Percentiles rank a stretch among this genome's conserved stretches.
phyloP scores from a whole-genome alignment of 169 alveolate species.

The Plasmodium billcollinsi region DNA sequence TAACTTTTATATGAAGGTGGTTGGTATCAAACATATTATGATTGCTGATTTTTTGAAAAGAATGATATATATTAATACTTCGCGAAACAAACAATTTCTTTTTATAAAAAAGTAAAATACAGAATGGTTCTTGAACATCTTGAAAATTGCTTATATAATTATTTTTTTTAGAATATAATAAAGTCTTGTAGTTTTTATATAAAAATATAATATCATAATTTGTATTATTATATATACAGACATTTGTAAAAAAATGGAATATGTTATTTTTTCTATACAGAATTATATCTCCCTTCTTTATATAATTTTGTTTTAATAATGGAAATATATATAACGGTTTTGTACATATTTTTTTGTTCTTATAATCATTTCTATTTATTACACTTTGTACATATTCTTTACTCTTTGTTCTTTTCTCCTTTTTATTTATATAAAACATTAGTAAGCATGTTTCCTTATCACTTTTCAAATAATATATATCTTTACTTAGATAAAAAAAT shows the following conservation, averaged over 20 bases:
- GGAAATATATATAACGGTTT: constrained; percentile 7
- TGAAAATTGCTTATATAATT: constrained; percentile 20
- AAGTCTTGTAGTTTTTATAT: constrained; percentile 13
- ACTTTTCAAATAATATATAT: not conserved
- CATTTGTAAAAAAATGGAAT: constrained; percentile 18
- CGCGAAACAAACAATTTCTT: constrained; percentile 18
- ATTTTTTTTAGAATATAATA: constrained; percentile 28
- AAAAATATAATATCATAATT: constrained; percentile 35
- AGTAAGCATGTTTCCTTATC: constrained; percentile 1
- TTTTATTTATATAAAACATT: constrained; percentile 23
- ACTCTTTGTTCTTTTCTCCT: not conserved
- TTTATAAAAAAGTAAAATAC: constrained; percentile 38
- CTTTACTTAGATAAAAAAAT: constrained; percentile 13
- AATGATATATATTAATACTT: not conserved
- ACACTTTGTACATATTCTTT: too few relatives aligned
- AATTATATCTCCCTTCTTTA: not conserved
- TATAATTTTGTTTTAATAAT: not conserved
- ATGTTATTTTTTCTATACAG: constrained; percentile 2
- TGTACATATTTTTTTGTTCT: too few relatives aligned
- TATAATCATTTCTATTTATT: too few relatives aligned
- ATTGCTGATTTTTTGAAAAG: too few relatives aligned
- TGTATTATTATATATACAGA: constrained; percentile 44
- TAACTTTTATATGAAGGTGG: too few relatives aligned
- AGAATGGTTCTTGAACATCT: constrained; percentile 3
- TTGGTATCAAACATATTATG: too few relatives aligned